Evolutionary conservation across 2,329 filamentous ascomycete species (phyloP), one percentile per base, ranked within the genome.

Genomic region (Saccharata proteae): DNA sequence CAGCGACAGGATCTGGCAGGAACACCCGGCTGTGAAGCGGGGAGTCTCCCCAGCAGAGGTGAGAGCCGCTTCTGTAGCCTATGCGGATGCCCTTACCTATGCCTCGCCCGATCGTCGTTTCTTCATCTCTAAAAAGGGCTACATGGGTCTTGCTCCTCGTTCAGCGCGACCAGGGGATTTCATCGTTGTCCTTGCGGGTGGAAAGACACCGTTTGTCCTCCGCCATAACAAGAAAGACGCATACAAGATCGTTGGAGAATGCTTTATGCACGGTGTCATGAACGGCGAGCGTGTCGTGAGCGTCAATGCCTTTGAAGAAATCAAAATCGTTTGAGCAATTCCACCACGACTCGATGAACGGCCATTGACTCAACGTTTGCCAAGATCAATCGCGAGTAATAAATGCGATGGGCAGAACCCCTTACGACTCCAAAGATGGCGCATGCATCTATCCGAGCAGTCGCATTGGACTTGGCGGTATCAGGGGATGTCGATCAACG

Each of bases 81-180:
- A 21, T 21, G 19, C 19, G 7, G n/a, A 7, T 7, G 19, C 19
- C 7, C n/a, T 21, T 21, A 21, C 7, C 7, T 7, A 7, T n/a
- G 19, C 19, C n/a, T 21, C 19, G 7, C 19, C 19, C 7, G 19
- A 21, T 7, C 41, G 41, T 4, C 37, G 43, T 9, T 44, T 44
- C 32, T 45, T 43, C 21, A 16, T 46, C 8, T 44, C 43, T 5
- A 27, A 32, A 3, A 35, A 35, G 11, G 43, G 43, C 10, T 43
- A 39, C 21, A 43, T 46, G 28, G 44, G 44, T 4, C 34, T 47
- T 7, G 44, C 40, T 6, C 44, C 43, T 7, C 37, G 26, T 11
- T 36, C 34, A 2, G 38, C 40, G 5, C 11, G 20, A 7, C 34
- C 24, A n/a, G 43, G 40, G 5, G 43, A 45, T 16, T 17, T 21